Conservation (phyloP, 805 yeast genomes). For the Saccharomycopsis olivae region DNA sequence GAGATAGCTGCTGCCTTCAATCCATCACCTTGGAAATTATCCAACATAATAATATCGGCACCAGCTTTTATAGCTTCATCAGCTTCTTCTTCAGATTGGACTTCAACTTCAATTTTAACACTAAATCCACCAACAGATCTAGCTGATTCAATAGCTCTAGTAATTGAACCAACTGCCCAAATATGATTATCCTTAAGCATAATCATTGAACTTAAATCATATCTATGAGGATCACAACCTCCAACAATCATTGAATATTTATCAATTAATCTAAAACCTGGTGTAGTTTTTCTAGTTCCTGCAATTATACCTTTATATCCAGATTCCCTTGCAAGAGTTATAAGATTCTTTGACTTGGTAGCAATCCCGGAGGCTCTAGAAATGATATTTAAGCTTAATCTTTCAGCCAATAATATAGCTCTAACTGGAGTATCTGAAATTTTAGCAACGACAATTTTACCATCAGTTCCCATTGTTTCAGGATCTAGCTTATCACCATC, state of each 20-base stretch:
- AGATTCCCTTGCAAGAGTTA: slow-evolving; percentile 47
- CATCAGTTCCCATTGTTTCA: slow-evolving; percentile 22
- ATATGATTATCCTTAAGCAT: slow-evolving; percentile 94
- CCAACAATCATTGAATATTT: slow-evolving; percentile 94
- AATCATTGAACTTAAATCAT: slow-evolving; percentile 86
- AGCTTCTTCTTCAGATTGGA: slow-evolving; percentile 77
- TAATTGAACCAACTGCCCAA: slow-evolving; percentile 87
- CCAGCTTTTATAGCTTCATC: slow-evolving; percentile 90
- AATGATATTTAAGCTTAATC: slow-evolving; percentile 74
- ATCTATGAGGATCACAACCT: slow-evolving; percentile 87
- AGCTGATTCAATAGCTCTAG: slow-evolving; percentile 70
- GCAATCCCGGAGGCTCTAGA: slow-evolving; percentile 86
- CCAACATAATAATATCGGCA: slow-evolving; percentile 92
- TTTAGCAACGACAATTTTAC: slow-evolving; percentile 64
- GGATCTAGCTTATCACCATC: slow-evolving; percentile 60
- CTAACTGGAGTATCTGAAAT: slow-evolving; percentile 68
- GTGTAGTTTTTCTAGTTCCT: slow-evolving; percentile 96
- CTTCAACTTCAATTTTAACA: slow-evolving; percentile 86
- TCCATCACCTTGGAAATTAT: slow-evolving; percentile 65
- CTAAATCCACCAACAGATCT: slow-evolving; percentile 80
- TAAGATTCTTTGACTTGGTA: slow-evolving; percentile 52
- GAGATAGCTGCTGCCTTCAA: slow-evolving; percentile 53
- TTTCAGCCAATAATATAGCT: slow-evolving; percentile 70
- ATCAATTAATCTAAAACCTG: slow-evolving; percentile 81
- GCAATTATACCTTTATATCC: slow-evolving; percentile 83